Conservation (phyloP, 2,329 filamentous ascomycete genomes). For the Fusarium sp. region DNA sequence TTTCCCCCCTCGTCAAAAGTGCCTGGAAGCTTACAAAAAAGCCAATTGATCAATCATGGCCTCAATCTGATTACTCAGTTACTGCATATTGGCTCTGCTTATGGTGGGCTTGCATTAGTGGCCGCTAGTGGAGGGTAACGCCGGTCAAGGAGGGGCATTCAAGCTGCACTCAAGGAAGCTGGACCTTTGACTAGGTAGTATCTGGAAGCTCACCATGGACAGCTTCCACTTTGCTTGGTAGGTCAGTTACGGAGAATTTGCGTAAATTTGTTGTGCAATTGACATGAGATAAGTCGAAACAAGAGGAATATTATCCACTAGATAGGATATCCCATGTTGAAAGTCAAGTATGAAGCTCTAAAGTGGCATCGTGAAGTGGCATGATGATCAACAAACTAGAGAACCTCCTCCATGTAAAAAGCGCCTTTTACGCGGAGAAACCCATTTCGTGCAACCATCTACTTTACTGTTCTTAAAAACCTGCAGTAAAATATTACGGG, state of each 20-base stretch:
- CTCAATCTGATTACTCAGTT: slow-evolving; percentile 9
- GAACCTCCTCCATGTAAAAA: background rate
- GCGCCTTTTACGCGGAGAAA: background rate
- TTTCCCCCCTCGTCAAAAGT: slow-evolving; percentile 13
- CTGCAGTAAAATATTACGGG: slow-evolving; percentile 5
- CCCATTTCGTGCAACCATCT: background rate
- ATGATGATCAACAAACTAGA: background rate
- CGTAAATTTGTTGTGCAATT: background rate
- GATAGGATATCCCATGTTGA: background rate
- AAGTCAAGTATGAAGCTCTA: background rate
- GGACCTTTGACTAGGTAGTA: background rate
- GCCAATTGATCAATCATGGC: slow-evolving; percentile 10
- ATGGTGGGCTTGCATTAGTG: slow-evolving; percentile 31
- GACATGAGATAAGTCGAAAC: background rate
- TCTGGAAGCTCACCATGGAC: background rate
- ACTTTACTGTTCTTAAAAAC: slow-evolving; percentile 7
- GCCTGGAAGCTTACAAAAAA: background rate
- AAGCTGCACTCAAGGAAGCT: background rate
- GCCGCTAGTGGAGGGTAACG: slow-evolving; percentile 6
- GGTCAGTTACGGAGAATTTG: background rate
- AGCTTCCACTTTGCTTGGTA: slow-evolving; percentile 5
- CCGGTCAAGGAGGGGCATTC: slow-evolving; percentile 11
- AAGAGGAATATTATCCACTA: background rate
- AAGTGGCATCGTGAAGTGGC: background rate
- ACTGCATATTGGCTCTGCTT: background rate